Evolutionary conservation across 257 asterid species (phyloP), one percentile per base, ranked within the genome.

Genomic region (Petrea volubilis): DNA sequence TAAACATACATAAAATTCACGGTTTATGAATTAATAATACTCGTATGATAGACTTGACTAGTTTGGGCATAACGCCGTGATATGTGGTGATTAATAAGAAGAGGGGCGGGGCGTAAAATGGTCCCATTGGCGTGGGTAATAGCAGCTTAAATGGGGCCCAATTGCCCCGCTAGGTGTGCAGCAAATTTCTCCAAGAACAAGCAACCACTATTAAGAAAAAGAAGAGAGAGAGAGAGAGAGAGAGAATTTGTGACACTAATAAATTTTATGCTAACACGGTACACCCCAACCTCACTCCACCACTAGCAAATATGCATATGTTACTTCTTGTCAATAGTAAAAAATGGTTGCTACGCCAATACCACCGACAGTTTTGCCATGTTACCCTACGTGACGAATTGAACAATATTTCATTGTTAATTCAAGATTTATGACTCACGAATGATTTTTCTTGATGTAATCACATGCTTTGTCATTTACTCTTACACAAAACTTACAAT

Each of bases 281-380:
- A 15, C n/a, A 6, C 1, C 2, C 27, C 33, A 18, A 5, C 24
- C 24, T 56, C 38, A 56, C 36, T 17, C 53, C 12, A 31, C 33
- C 53, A 63, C 25, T 21, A 2, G 4, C 7, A 41, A 12, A 10
- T 23, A 10, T 28, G 40, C 33, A 36, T 11, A 44, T 56, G 33
- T 69, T 69, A 28, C 28, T 0, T 14, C 9, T 1, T 1, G 10
- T 52, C 14, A 53, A 52, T 55, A 18, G 64, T 3, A 40, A 38
- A 38, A 13, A 20, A 23, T 27, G 20, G 34, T 3, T 20, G 6
- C 20, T 27, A 34, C 5, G 33, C 60, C 21, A 31, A 28, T 47
- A 33, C 75, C 83, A 84, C 95, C 95, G 92, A 88, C 95, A 84
- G 88, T 70, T 64, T 21, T 43, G 27, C n/a, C 57, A 73, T 58